Percentiles rank a stretch among this genome's conserved stretches.
Evolutionary conservation across 1,139 yeast genomes (phyloP).

Genomic region (Blastobotrys illinoisensis): DNA sequence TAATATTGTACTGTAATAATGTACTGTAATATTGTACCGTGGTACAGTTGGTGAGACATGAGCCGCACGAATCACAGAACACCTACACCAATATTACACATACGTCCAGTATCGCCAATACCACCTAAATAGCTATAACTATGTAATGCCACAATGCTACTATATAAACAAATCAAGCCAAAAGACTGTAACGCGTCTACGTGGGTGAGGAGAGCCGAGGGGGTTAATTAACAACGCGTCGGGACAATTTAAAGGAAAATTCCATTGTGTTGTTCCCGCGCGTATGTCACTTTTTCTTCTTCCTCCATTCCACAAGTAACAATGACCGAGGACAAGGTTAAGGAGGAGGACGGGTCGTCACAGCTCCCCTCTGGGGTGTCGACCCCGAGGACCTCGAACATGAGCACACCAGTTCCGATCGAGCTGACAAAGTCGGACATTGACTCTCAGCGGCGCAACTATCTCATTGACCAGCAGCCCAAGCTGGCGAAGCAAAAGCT

Average conservation of each 20-base stretch:
- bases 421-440: constrained; percentile 24
- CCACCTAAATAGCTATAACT: no score
- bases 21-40: no score
- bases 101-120: no score
- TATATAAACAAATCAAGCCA: no score
- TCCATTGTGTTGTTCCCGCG: neutral
- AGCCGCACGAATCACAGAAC: neutral
- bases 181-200: no score
- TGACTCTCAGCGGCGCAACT: constrained; percentile 23
- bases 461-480: constrained; percentile 28
- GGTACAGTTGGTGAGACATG: no score
- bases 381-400: constrained; percentile 11
- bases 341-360: neutral
- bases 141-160: no score
- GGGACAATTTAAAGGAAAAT: neutral
- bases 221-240: neutral
- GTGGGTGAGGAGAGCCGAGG: no score
- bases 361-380: constrained; percentile 10
- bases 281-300: neutral
- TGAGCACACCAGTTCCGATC: constrained; percentile 20
- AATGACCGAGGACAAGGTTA: neutral
- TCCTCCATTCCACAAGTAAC: neutral
- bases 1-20: no score
- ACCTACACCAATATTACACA: no score
- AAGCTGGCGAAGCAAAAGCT: constrained; percentile 21